Conservation (phyloP, 805 yeast genomes). For the Saturnispora besseyi region DNA sequence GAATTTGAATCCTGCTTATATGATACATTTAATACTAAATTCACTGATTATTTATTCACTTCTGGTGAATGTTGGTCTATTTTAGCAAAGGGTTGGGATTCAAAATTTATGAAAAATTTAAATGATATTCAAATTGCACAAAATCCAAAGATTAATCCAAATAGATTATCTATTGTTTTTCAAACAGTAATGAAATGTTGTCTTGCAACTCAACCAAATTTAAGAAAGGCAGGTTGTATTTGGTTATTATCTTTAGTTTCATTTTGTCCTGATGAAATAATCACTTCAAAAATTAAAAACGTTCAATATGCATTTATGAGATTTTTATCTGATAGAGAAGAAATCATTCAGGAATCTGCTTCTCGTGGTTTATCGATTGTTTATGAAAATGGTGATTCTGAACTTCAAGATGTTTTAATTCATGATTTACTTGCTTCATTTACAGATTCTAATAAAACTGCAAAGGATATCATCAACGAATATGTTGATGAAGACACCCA, state of each 20-base stretch:
- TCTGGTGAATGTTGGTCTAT: conserved; percentile 79
- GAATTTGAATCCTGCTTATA: conserved; percentile 38
- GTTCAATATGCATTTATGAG: conserved; percentile 71
- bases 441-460: conserved; percentile 51
- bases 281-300: conserved; percentile 39
- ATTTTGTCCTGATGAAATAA: conserved; percentile 46
- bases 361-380: conserved; percentile 77
- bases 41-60: conserved; percentile 65
- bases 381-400: conserved; percentile 65
- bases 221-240: conserved; percentile 70
- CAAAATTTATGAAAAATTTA: conserved; percentile 42
- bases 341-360: conserved; percentile 85
- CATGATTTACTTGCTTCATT: conserved; percentile 67
- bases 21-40: conserved; percentile 56
- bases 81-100: conserved; percentile 67
- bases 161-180: conserved; percentile 31
- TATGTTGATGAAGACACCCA: conserved; percentile 71
- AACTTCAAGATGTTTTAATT: conserved; percentile 62
- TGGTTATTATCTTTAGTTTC: conserved; percentile 80
- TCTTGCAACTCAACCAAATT: conserved; percentile 57
- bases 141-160: conserved; percentile 19
- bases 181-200: conserved; percentile 43
- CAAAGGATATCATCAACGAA: conserved; percentile 44
- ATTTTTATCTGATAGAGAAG: conserved; percentile 74
- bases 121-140: conserved; percentile 56